Evolutionary conservation across 2,329 filamentous ascomycete species (phyloP).

Genomic region (Trichoderma lentiforme): DNA sequence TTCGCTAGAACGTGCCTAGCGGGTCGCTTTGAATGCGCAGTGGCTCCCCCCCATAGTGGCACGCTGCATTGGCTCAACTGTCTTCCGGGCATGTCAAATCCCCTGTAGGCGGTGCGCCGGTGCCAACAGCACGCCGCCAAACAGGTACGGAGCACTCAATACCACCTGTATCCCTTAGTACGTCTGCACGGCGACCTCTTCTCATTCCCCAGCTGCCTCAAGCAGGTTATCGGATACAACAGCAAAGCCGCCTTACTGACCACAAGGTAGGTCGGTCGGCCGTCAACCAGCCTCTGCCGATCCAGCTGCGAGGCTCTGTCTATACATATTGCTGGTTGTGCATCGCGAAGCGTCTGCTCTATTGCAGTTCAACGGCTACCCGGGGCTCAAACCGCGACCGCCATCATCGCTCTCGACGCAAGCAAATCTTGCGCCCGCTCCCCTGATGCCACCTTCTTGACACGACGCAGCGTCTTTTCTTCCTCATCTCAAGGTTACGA

Average conservation of each 20-base stretch:
- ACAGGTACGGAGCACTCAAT: not conserved
- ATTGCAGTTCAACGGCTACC: not conserved
- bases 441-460: constrained; percentile 17
- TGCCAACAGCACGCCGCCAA: constrained; percentile 12
- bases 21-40: not conserved
- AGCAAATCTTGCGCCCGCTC: constrained; percentile 17
- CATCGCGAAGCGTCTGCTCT: constrained; percentile 6
- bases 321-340: not conserved
- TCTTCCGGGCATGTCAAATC: not conserved
- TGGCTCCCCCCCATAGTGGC: not conserved
- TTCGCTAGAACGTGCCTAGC: not conserved
- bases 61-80: not conserved
- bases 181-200: constrained; percentile 10
- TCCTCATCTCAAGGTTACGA: not conserved
- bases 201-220: constrained; percentile 2
- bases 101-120: constrained; percentile 13
- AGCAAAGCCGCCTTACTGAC: constrained; percentile 5
- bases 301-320: constrained; percentile 2
- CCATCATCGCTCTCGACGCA: constrained; percentile 3
- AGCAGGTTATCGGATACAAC: constrained; percentile 1
- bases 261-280: not conserved
- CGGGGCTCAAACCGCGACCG: constrained; percentile 11
- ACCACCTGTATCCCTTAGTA: constrained; percentile 9
- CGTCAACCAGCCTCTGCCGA: constrained; percentile 2
- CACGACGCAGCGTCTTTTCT: not conserved